These are phyloP conservation scores for Phanerochaete carnosa DNA, from an alignment of 768 basidiomycete species.

Conservation along the genomic window DNA sequence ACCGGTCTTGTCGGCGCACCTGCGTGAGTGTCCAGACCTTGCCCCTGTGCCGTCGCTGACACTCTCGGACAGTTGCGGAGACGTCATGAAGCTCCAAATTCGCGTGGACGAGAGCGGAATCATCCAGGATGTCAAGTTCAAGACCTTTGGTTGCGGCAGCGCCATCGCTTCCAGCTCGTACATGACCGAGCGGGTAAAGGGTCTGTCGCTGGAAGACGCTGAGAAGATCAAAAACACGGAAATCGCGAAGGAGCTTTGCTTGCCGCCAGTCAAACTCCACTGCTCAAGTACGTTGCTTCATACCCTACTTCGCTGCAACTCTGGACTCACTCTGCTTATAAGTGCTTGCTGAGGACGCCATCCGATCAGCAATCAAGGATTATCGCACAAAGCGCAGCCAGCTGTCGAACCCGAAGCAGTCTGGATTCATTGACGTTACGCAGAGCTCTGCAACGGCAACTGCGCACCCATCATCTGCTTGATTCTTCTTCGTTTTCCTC, in stretches of 20 bases:
- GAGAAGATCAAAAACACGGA: slow-evolving; percentile 98
- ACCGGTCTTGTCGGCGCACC: slow-evolving; percentile 98
- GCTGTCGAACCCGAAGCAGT: slow-evolving; percentile 46
- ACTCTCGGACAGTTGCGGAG: slow-evolving; percentile 67
- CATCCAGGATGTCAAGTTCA: slow-evolving; percentile 96
- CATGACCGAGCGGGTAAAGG: slow-evolving; percentile 98
- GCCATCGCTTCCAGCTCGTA: slow-evolving; percentile 98
- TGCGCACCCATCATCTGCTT: slow-evolving; percentile 37
- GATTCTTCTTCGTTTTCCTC: not conserved
- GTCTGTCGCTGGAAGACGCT: slow-evolving; percentile 89
- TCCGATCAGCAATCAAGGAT: slow-evolving; percentile 95
- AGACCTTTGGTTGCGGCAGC: slow-evolving; percentile 98
- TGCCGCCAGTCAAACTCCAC: slow-evolving; percentile 95
- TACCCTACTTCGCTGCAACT: slow-evolving; percentile 4
- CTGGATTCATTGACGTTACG: slow-evolving; percentile 69
- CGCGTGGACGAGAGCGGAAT: slow-evolving; percentile 92
- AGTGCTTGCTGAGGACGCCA: slow-evolving; percentile 98
- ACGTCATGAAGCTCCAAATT: slow-evolving; percentile 99
- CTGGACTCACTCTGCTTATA: slow-evolving; percentile 16
- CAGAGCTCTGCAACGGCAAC: slow-evolving; percentile 52
- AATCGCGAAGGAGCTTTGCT: slow-evolving; percentile 93
- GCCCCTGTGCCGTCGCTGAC: slow-evolving; percentile 6
- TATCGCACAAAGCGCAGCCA: slow-evolving; percentile 81
- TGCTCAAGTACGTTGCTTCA: slow-evolving; percentile 75
- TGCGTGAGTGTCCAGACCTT: slow-evolving; percentile 59